These are phyloP conservation scores for Fusarium secorum DNA, from an alignment of 2,329 filamentous ascomycete species.

Conservation along the genomic window DNA sequence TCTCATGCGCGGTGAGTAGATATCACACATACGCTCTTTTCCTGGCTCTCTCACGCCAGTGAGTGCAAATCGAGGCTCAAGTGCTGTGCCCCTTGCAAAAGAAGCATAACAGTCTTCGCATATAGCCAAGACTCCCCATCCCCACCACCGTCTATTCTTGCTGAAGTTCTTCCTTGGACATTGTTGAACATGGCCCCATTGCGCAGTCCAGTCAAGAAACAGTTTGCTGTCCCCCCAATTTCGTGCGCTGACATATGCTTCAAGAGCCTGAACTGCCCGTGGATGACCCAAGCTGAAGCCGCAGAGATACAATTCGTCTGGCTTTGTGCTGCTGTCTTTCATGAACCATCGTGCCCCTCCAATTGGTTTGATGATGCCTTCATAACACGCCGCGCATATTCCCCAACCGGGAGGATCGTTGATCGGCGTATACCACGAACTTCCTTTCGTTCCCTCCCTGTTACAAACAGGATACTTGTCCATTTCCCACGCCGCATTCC, in stretches of 20 bases:
- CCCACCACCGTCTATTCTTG: conserved; percentile 41
- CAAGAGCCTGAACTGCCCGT: conserved; percentile 38
- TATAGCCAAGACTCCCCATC: conserved; percentile 48
- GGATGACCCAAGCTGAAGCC: conserved; percentile 46
- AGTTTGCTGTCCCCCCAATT: conserved; percentile 38
- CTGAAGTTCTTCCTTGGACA: conserved; percentile 34
- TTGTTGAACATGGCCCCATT: conserved; percentile 43
- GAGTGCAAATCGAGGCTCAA: conserved; percentile 45
- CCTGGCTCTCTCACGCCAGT: conserved; percentile 27
- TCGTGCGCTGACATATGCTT: conserved; percentile 40
- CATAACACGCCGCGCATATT: conserved; percentile 49
- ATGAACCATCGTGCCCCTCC: conserved; percentile 44
- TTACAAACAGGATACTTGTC: conserved; percentile 44
- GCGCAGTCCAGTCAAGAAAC: conserved; percentile 41
- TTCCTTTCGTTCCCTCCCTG: conserved; percentile 42
- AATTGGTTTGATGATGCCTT: conserved; percentile 44
- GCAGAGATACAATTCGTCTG: conserved; percentile 41
- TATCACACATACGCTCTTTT: conserved; percentile 46
- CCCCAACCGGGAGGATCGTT: conserved; percentile 45
- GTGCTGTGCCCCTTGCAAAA: conserved; percentile 41
- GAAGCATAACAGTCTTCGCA: conserved; percentile 49
- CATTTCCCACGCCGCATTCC: conserved; percentile 43
- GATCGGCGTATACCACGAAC: conserved; percentile 47
- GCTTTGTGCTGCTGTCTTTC: conserved; percentile 16
- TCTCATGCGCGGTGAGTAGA: conserved; percentile 51